A percentile compares a stretch with the other conserved stretches of the same genome.
These are phyloP conservation scores for Geranomyces michiganensis DNA, from an alignment of 192 early-diverging fungal species.

Conservation along the genomic window DNA sequence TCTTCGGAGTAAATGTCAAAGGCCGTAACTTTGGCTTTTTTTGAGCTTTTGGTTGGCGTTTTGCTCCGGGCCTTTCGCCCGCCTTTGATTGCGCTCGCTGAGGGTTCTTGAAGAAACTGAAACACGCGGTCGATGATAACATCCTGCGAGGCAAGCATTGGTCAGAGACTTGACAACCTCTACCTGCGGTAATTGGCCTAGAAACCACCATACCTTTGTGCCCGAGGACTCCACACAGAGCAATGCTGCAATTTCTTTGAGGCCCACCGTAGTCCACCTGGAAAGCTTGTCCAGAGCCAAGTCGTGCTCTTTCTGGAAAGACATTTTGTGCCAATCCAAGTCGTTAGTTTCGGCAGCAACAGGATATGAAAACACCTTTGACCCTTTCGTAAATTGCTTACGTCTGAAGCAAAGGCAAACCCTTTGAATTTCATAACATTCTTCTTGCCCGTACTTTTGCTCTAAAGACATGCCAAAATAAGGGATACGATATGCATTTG, in stretches of 20 bases:
- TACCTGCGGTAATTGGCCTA: not conserved
- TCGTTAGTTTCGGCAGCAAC: too few species aligned
- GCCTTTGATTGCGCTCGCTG: not conserved
- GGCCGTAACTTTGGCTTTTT: not conserved
- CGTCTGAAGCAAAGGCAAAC: slow-evolving; percentile 30
- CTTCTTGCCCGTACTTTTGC: not conserved
- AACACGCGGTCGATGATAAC: slow-evolving; percentile 18
- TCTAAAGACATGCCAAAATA: not conserved
- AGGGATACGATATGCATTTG: too few species aligned
- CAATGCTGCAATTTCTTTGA: slow-evolving; percentile 24
- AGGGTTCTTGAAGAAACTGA: slow-evolving; percentile 27
- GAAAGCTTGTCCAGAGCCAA: slow-evolving; percentile 15
- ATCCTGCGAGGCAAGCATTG: slow-evolving; percentile 7
- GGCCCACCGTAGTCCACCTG: slow-evolving; percentile 14
- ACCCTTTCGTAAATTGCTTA: not conserved
- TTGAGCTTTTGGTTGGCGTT: slow-evolving; percentile 7
- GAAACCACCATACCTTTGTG: slow-evolving; percentile 13
- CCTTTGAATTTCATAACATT: slow-evolving; percentile 34
- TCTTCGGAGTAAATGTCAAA: slow-evolving; percentile 28
- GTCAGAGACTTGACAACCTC: too few species aligned
- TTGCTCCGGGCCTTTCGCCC: not conserved
- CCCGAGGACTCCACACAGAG: slow-evolving; percentile 26
- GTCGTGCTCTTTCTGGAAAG: slow-evolving; percentile 35
- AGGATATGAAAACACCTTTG: not conserved
- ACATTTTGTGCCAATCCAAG: not conserved